Base-by-base conservation (phyloP, 2,329 filamentous ascomycete species). In the Sporothrix euskadiensis region DNA sequence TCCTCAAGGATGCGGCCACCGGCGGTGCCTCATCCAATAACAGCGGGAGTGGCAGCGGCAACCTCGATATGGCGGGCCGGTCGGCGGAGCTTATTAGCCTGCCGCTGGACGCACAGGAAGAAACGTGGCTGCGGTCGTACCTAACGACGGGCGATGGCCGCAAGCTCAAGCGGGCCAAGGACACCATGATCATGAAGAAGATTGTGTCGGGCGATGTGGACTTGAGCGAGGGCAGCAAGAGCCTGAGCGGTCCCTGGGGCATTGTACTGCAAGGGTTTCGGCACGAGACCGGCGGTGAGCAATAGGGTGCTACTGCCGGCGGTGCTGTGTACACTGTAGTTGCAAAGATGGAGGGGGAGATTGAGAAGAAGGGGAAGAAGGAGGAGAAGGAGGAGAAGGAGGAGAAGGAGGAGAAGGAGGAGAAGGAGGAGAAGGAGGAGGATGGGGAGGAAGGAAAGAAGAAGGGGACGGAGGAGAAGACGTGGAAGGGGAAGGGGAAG, bases 171-270 rank as follows among this genome's bases (percentile, higher is more conserved):
- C 88, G 88, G 32, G 89, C 91, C 3, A 90, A 88, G 79, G 93
- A 95, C 77, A 92, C 91, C 0, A 84, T 94, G 1, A 85, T 94
- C 77, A 91, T 94, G 86, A 88, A 92, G 77, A 88, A 87, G 75
- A 89, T 96, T 75, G 89, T 90, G 0, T 90, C 86, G 12, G 91
- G 92, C 14, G 88, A 85, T 73, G 84, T 89, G 72, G 86, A 88
- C 26, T 81, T 84, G 16, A 78, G 82, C 3, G 83, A 74, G 30
- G 74, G 56, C 47, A 68, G 86, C 73, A 83, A 85, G 74, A 80
- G 80, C 65, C 77, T 82, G 4, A 82, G 82, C 63, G 83, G 84
- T 0, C 81, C 83, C 12, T 88, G 86, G 86, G 84, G 82, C 16
- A 82, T 83, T 2, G 81, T 88, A 8, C 76, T 88, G 2, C 85